A percentile compares a stretch with the other conserved stretches of the same genome.
These are phyloP conservation scores for Pulveroboletus sp. DNA, from an alignment of 768 basidiomycete species.

Conservation along the genomic window DNA sequence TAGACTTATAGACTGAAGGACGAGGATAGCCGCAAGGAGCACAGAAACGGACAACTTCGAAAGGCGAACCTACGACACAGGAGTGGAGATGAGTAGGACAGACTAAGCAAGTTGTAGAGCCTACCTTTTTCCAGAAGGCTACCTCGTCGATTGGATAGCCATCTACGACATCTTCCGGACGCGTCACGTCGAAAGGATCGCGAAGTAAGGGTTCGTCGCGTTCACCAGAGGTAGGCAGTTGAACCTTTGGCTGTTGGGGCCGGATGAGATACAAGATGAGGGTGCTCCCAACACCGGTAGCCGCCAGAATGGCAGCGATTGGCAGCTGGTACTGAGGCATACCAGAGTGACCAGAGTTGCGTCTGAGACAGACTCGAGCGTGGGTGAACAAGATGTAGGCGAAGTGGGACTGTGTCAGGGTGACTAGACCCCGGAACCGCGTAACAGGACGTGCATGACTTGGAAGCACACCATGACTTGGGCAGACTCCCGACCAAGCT, in stretches of 20 bases:
- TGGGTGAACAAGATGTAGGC: conserved; percentile 1
- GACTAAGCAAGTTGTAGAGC: conserved; percentile 13
- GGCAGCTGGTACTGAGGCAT: conserved; percentile 63
- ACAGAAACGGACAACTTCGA: conserved; percentile 51
- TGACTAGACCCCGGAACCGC: conserved; percentile 12
- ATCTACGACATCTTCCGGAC: conserved; percentile 62
- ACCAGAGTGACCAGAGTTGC: not conserved
- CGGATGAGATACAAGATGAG: conserved; percentile 38
- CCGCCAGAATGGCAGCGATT: conserved; percentile 45
- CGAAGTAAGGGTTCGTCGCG: conserved; percentile 20
- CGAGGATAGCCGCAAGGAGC: conserved; percentile 43
- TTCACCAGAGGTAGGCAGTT: conserved; percentile 37
- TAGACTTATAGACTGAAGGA: conserved; percentile 48
- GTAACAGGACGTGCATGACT: not conserved
- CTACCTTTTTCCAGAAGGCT: conserved; percentile 55
- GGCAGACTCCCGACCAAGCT: not conserved
- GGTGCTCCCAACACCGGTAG: conserved; percentile 42
- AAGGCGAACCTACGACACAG: conserved; percentile 45
- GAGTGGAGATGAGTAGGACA: not conserved
- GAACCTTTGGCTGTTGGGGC: conserved; percentile 46
- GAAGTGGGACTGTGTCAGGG: not conserved
- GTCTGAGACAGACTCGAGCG: not conserved
- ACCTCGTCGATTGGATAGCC: conserved; percentile 61
- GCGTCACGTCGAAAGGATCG: conserved; percentile 71
- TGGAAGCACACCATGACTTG: too few species aligned